Conservation (phyloP, 1,284 basidiomycete genomes). For the Earliella scabrosa region DNA sequence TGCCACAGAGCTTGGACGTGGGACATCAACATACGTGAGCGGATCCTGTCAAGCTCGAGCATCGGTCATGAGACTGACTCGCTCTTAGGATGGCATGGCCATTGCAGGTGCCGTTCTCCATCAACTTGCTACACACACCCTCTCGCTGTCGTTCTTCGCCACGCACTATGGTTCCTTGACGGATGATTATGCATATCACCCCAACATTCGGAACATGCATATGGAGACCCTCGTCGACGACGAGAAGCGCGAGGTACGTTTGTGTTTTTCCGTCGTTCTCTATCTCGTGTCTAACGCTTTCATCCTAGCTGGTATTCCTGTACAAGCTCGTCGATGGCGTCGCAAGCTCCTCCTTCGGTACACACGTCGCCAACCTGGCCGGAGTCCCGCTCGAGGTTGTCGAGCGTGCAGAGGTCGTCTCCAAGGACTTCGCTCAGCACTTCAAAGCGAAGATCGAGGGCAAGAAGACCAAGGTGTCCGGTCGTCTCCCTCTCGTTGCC, state of each 20-base stretch:
- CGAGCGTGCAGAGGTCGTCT: constrained; percentile 84
- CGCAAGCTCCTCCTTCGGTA: constrained; percentile 92
- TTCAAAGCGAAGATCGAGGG: constrained; percentile 79
- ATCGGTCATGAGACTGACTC: neutral
- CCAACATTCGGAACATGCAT: constrained; percentile 92
- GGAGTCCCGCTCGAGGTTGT: constrained; percentile 85
- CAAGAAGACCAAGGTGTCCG: constrained; percentile 58
- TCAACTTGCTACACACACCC: constrained; percentile 87
- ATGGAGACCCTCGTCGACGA: constrained; percentile 95
- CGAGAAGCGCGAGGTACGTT: constrained; percentile 75
- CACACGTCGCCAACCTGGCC: constrained; percentile 88
- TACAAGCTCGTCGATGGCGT: constrained; percentile 92
- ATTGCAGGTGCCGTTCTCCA: constrained; percentile 75
- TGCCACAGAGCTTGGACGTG: constrained; percentile 81
- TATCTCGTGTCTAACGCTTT: constrained; percentile 5
- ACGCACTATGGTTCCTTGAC: constrained; percentile 90
- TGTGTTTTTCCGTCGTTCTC: neutral
- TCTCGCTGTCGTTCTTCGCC: constrained; percentile 85
- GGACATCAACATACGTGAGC: constrained; percentile 83
- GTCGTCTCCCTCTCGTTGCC: constrained; percentile 72
- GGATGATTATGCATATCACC: constrained; percentile 88
- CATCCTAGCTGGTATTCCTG: constrained; percentile 79
- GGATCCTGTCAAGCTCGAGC: no score
- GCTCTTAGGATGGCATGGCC: neutral
- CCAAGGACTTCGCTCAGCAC: constrained; percentile 85